Percentiles rank a stretch among this genome's conserved stretches.
Conservation (phyloP, 192 early-diverging fungal species). For the Backusella psychrophila region DNA sequence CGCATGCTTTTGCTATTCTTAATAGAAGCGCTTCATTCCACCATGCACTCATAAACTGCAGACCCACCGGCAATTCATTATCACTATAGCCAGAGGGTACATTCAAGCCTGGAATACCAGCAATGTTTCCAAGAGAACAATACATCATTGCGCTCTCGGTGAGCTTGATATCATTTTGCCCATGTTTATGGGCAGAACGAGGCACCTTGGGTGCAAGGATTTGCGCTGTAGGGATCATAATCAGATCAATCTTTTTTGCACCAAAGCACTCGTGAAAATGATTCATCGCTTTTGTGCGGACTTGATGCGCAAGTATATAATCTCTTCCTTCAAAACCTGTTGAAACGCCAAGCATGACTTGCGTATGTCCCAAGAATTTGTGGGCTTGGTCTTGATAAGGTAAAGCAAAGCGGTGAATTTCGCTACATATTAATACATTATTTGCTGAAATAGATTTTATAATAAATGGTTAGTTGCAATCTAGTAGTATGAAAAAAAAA, state of each 20-base stretch:
- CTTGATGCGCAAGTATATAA: slow-evolving; percentile 50
- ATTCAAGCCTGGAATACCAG: slow-evolving; percentile 61
- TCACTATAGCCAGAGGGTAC: slow-evolving; percentile 57
- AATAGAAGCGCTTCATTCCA: slow-evolving; percentile 63
- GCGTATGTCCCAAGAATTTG: slow-evolving; percentile 44
- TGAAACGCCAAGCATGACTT: slow-evolving; percentile 38
- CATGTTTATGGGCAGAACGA: slow-evolving; percentile 36
- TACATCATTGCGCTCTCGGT: slow-evolving; percentile 56
- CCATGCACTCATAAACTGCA: slow-evolving; percentile 71
- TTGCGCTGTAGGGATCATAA: slow-evolving; percentile 58
- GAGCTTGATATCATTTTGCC: slow-evolving; percentile 49
- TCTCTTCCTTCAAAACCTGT: slow-evolving; percentile 40
- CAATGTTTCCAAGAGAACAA: slow-evolving; percentile 60
- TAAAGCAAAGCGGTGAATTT: slow-evolving; percentile 46
- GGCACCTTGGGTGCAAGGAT: slow-evolving; percentile 55
- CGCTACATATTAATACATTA: slow-evolving; percentile 60
- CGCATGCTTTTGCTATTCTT: slow-evolving; percentile 54
- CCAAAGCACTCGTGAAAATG: slow-evolving; percentile 46
- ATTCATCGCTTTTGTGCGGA: slow-evolving; percentile 54
- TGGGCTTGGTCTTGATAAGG: slow-evolving; percentile 15
- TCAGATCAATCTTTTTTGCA: slow-evolving; percentile 51
- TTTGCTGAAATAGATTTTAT: slow-evolving; percentile 42
- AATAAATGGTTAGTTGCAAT: neutral
- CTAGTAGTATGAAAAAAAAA: neutral
- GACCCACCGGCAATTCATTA: slow-evolving; percentile 58